phyloP scores from a whole-genome alignment of 768 basidiomycete species.

The Auriscalpium vulgare region DNA sequence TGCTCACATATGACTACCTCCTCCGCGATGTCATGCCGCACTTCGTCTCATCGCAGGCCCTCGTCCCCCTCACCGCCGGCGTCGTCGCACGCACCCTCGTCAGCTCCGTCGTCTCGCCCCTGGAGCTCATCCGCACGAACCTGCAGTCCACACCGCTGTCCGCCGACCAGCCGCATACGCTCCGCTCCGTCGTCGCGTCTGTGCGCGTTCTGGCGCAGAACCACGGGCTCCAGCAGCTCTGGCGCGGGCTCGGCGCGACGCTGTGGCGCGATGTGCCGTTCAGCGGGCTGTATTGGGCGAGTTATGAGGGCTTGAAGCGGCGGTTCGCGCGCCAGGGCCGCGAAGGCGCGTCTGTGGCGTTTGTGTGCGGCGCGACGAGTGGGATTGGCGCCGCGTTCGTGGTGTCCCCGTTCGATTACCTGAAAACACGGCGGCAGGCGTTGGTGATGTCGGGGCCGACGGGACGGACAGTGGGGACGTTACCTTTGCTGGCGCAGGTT shows the following conservation, averaged over 20 bases:
- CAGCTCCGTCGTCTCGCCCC: slow-evolving; percentile 72
- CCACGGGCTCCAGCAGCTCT: slow-evolving; percentile 66
- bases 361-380: slow-evolving; percentile 84
- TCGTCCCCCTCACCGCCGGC: slow-evolving; percentile 75
- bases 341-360: slow-evolving; percentile 63
- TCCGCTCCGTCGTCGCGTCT: slow-evolving; percentile 62
- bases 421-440: slow-evolving; percentile 91
- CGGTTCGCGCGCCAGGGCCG: slow-evolving; percentile 44
- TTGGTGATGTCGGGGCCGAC: slow-evolving; percentile 52
- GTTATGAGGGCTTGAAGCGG: slow-evolving; percentile 80
- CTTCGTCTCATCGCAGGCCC: slow-evolving; percentile 42
- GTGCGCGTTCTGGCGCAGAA: slow-evolving; percentile 50
- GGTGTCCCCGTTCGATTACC: slow-evolving; percentile 93
- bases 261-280: slow-evolving; percentile 98
- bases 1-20: slow-evolving; percentile 92
- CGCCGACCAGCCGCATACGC: slow-evolving; percentile 63
- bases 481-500: slow-evolving; percentile 62
- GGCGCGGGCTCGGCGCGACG: slow-evolving; percentile 87
- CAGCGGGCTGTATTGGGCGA: slow-evolving; percentile 94
- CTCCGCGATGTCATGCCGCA: slow-evolving; percentile 54
- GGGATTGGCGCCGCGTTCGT: slow-evolving; percentile 81
- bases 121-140: slow-evolving; percentile 91
- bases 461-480: slow-evolving; percentile 36
- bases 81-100: slow-evolving; percentile 74
- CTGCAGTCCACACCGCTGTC: slow-evolving; percentile 80